Evolutionary conservation across 495 filamentous ascomycete species (phyloP), one percentile per base, ranked within the genome.

Genomic region (Apodospora peruviana): DNA sequence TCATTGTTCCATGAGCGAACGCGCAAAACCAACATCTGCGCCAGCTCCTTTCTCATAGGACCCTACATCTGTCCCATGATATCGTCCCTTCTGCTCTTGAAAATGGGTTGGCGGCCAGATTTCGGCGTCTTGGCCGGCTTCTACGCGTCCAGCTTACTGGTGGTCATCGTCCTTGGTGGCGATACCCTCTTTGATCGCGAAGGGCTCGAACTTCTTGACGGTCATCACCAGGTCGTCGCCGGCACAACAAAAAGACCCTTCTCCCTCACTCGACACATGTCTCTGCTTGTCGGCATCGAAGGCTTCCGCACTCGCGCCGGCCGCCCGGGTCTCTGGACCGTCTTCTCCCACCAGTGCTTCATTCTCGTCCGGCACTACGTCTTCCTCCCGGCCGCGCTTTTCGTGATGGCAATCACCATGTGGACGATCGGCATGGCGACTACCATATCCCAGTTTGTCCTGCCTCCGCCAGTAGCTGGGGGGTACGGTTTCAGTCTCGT

Each of bases 1-100:
- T 81, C 55, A n/a, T 83, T 80, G 51, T 78, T 83, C 55, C 68
- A 81, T 40, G 71, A 83, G 55, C 73, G 78, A 7, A 79, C 79
- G 0, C 69, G 76, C 46, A 82, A 81, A 53, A 58, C 82, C n/a
- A 78, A 79, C 5, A 48, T 83, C 32, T 84, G 81, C 79, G 79
- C 80, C 7, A 57, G 81, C 18, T 73, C 76, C 16, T 66, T 82
- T 36, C 73, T 83, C 39, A 66, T 79, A 9, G 79, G 79, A 10
- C 57, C 80, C 3, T 67, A 81, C 14, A 62, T 81, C 4, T 80
- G 81, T 7, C 80, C 80, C 2, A 45, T 75, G 14, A 58, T 84
- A 40, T 78, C 79, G 23, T 77, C 75, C 2, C 79, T 83, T 45
- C 55, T 83, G n/a, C 29, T 48, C 3, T 40, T 48, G 11, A 17